These are phyloP conservation scores for Aschersonia sp. DNA, from an alignment of 2,329 filamentous ascomycete species.

Conservation along the genomic window DNA sequence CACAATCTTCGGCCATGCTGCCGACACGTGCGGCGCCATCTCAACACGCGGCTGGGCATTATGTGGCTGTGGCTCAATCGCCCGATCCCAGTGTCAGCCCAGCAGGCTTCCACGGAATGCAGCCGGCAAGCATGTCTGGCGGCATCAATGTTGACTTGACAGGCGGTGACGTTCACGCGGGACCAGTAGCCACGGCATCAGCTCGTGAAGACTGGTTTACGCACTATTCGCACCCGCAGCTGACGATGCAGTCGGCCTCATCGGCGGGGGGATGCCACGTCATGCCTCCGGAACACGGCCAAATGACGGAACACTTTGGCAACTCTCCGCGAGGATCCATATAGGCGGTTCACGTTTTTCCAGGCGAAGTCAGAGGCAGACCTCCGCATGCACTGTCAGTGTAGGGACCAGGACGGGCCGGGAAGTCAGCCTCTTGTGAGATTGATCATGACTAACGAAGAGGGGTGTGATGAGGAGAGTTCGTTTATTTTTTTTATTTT, in stretches of 20 bases:
- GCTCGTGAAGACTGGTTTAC: conserved; percentile 2
- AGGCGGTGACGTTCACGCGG: background rate
- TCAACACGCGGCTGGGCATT: conserved; percentile 1
- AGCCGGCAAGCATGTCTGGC: background rate
- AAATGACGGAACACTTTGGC: background rate
- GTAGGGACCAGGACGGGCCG: too few relatives aligned
- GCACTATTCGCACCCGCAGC: background rate
- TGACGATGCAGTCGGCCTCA: conserved; percentile 1
- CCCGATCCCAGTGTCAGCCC: background rate
- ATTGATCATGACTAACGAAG: background rate
- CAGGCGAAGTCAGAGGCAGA: too few relatives aligned
- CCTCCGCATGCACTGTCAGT: too few relatives aligned
- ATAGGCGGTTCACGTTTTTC: background rate
- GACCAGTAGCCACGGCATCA: background rate
- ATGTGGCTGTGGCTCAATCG: background rate
- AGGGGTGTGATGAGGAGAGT: background rate
- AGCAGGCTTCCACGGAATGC: conserved; percentile 1
- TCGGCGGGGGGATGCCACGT: background rate
- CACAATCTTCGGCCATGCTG: conserved; percentile 1
- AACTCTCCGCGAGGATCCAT: background rate
- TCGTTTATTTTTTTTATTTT: too few relatives aligned
- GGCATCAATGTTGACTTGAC: conserved; percentile 3
- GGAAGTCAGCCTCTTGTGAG: background rate
- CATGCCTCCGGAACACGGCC: conserved; percentile 1
- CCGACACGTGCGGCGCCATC: conserved; percentile 1